These are phyloP conservation scores for Ogataea hybrid DNA, from an alignment of 1,139 yeast species.

Conservation along the genomic window DNA sequence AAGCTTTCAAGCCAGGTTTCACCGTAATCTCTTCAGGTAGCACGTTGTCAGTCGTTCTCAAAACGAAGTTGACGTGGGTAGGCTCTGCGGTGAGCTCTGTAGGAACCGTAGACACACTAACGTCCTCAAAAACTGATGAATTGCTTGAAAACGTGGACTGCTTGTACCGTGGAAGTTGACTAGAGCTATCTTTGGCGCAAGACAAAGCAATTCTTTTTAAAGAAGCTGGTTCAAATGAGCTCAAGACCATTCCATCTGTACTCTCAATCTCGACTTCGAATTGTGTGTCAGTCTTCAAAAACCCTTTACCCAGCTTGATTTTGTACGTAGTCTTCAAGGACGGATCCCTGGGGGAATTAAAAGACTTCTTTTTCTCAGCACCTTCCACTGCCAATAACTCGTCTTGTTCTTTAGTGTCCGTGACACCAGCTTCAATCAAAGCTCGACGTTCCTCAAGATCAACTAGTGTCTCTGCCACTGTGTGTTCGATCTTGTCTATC, in stretches of 20 bases:
- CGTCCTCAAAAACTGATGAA: not conserved
- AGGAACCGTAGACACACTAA: not conserved
- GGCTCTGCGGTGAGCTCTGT: not conserved
- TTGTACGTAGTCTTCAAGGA: not conserved
- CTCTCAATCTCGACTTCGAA: not conserved
- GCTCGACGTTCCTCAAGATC: slow-evolving; percentile 15
- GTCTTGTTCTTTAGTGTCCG: slow-evolving; percentile 10
- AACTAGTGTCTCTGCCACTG: slow-evolving; percentile 15
- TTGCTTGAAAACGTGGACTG: not conserved
- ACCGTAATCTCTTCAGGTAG: slow-evolving; percentile 19
- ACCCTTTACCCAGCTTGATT: not conserved
- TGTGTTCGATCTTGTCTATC: slow-evolving; percentile 17
- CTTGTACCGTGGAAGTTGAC: not conserved
- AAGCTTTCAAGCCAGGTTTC: slow-evolving; percentile 15
- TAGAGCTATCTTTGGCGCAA: not conserved
- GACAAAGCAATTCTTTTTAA: not conserved
- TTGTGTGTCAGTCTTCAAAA: not conserved
- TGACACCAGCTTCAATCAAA: slow-evolving; percentile 20
- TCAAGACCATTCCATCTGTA: not conserved
- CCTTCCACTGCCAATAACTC: not conserved
- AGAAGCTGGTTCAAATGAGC: not conserved
- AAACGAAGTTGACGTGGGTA: not conserved
- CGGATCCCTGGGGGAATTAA: no score
- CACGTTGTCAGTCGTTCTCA: not conserved
- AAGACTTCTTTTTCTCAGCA: not conserved